phyloP scores from a whole-genome alignment of 2,329 filamentous ascomycete species.

The Akanthomyces uredinophilus region DNA sequence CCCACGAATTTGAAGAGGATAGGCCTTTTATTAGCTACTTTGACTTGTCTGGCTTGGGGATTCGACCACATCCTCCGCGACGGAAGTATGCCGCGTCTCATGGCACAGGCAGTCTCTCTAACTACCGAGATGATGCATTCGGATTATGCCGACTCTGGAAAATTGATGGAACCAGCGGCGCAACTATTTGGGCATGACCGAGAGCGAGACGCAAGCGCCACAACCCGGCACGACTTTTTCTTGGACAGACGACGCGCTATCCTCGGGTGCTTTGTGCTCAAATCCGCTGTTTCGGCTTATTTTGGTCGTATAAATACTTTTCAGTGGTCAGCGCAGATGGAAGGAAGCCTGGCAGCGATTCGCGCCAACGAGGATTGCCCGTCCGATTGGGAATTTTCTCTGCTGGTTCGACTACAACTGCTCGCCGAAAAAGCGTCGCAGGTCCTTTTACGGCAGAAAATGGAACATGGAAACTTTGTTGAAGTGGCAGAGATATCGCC shows the following conservation, averaged over 20 bases:
- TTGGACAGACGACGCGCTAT: background rate
- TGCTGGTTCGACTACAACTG: background rate
- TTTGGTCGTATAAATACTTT: background rate
- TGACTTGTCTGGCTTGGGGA: background rate
- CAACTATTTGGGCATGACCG: background rate
- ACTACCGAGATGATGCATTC: background rate
- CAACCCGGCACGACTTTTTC: background rate
- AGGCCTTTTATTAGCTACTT: background rate
- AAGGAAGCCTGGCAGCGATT: slow-evolving; percentile 2
- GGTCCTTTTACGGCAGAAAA: background rate
- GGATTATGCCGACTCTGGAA: background rate
- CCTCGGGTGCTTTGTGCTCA: background rate
- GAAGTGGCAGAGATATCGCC: background rate
- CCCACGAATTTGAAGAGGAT: background rate
- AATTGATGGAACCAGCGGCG: background rate
- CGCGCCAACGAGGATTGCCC: background rate
- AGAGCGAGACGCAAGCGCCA: background rate
- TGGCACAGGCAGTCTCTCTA: background rate
- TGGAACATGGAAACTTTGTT: background rate
- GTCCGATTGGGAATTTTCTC: background rate
- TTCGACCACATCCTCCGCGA: background rate
- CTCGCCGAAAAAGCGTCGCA: background rate
- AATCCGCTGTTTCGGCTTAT: background rate
- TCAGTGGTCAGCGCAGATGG: background rate
- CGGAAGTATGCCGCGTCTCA: background rate